Base-by-base conservation (phyloP, 768 basidiomycete genomes). In the Lanmaoa pseudosensibilis region DNA sequence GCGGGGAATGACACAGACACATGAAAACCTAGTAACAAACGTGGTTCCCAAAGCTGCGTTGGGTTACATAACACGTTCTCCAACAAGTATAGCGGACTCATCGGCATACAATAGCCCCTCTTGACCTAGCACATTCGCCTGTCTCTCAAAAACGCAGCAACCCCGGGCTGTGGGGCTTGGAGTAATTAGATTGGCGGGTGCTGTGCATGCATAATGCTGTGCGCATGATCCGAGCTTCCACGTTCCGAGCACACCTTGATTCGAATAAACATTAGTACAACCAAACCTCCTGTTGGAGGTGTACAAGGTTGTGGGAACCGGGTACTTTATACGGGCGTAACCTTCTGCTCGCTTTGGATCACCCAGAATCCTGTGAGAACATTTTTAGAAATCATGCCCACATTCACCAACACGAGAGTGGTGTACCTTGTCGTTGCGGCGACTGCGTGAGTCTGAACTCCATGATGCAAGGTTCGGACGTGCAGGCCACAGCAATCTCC, bases 391-490 rank as follows among this genome's bases (percentile, higher is more conserved):
- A 53, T 38, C 16, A 43, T 10, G 5, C 15, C 33, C 44, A 27
- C 46, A 39, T 21, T 30, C 34, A 46, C 48, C 13, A 41, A 56
- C 45, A 54, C 36, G 32, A 40, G 46, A 48, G 34, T 12, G 21
- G 8, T n/a, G 34, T 50, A 65, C 65, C 65, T 65, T 67, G 65
- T 21, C 51, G 60, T 27, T 41, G 56, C 13, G 62, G 65, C n/a
- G 55, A 58, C 27, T 32, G 50, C 9, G 23, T 61, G 11, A 66
- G 55, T 7, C 52, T 52, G 27, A 67, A 65, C 34, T 67, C 65
- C 62, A 67, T 53, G 12, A 58, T 52, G 53, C 65, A 66, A 13
- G 65, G 62, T 25, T 65, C 65, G 4, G 62, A 65, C 12, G 50
- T 23, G 37, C 65, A 65, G 4, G 57, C 62, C 34, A 66, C n/a